Conservation (phyloP, 2,329 filamentous ascomycete species). For the Cladorrhinum sp. region DNA sequence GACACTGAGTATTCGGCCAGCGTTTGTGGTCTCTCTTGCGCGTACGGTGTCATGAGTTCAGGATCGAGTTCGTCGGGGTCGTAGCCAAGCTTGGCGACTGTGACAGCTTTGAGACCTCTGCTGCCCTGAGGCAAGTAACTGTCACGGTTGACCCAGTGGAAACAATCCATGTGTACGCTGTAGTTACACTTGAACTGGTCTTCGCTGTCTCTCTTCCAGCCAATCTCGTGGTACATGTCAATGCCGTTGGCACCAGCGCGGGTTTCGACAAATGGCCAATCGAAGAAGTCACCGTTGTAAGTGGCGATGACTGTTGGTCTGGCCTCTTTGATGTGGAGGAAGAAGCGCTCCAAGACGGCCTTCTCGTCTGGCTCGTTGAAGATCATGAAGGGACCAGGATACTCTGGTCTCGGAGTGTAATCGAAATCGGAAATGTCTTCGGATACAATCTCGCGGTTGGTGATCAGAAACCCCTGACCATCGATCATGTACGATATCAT, state of each 20-base stretch:
- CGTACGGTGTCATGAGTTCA: conserved; percentile 93
- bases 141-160: conserved; percentile 98
- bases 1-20: conserved; percentile 98
- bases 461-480: conserved; percentile 95
- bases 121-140: conserved; percentile 97
- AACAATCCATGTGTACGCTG: conserved; percentile 98
- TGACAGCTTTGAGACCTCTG: conserved; percentile 94
- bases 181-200: conserved; percentile 96
- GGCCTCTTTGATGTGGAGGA: conserved; percentile 91
- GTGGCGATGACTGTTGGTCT: conserved; percentile 95
- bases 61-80: conserved; percentile 97
- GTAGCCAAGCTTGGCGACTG: conserved; percentile 95
- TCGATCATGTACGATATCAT: conserved; percentile 99
- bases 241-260: conserved; percentile 91
- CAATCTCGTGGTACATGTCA: conserved; percentile 98
- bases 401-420: conserved; percentile 96
- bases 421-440: conserved; percentile 98
- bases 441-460: conserved; percentile 94
- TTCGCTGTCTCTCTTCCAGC: conserved; percentile 90
- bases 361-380: conserved; percentile 98
- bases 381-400: conserved; percentile 91
- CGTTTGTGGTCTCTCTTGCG: conserved; percentile 85
- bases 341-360: conserved; percentile 82
- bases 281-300: conserved; percentile 99
- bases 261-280: conserved; percentile 98